Percentiles rank a stretch among this genome's conserved stretches.
Conservation (phyloP, 1,139 yeast genomes). For the Pichia sp. region DNA sequence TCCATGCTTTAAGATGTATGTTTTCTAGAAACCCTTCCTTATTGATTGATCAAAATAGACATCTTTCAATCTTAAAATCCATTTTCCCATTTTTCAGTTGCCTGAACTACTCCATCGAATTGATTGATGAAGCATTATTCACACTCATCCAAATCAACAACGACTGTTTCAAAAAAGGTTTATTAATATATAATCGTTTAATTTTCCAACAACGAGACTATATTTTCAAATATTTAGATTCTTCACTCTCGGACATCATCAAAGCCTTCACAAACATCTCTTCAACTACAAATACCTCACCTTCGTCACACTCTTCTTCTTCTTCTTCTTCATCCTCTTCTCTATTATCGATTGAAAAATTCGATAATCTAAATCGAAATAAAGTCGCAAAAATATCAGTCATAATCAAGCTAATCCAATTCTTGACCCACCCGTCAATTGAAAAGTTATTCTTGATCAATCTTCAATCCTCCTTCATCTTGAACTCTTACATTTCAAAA, state of each 20-base stretch:
- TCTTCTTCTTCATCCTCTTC: background rate
- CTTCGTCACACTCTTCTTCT: background rate
- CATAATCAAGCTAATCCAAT: conserved; percentile 22
- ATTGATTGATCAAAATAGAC: conserved; percentile 21
- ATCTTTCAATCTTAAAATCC: conserved; percentile 17
- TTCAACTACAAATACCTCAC: conserved; percentile 4
- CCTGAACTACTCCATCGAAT: conserved; percentile 14
- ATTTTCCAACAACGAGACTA: conserved; percentile 13
- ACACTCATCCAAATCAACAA: conserved; percentile 4
- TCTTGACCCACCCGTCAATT: conserved; percentile 22
- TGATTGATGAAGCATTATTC: conserved; percentile 8
- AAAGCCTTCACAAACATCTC: conserved; percentile 11
- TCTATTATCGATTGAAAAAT: conserved; percentile 2
- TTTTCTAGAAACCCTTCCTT: conserved; percentile 22
- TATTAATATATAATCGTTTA: conserved; percentile 6
- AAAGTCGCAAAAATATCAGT: conserved; percentile 25
- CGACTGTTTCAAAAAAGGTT: conserved; percentile 4
- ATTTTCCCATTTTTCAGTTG: conserved; percentile 24
- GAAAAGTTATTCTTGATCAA: conserved; percentile 16
- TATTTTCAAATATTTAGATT: conserved; percentile 19
- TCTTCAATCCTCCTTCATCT: conserved; percentile 15
- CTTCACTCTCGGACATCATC: conserved; percentile 11
- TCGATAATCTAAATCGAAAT: conserved; percentile 9
- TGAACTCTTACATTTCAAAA: conserved; percentile 25
- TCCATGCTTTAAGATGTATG: conserved; percentile 22